phyloP scores from a whole-genome alignment of 345 rosid genomes.

The Eucalyptus curtisii region DNA sequence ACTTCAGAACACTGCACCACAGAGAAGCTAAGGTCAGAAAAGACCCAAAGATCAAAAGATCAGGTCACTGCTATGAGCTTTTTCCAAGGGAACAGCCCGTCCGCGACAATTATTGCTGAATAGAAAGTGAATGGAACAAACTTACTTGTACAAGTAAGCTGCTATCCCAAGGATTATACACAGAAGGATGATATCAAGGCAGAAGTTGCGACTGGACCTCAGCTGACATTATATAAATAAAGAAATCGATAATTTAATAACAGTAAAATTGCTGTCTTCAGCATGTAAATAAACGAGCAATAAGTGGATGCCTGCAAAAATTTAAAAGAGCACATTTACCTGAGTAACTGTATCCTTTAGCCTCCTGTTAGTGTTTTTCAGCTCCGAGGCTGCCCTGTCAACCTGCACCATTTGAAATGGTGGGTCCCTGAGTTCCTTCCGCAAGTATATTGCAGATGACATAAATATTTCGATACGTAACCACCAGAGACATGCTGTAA shows the following conservation, averaged over 20 bases:
- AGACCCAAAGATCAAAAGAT: background rate
- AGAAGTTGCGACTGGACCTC: conserved; percentile 88
- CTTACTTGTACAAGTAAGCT: conserved; percentile 88
- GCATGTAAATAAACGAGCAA: background rate
- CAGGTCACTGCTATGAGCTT: background rate
- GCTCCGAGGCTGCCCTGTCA: conserved; percentile 69
- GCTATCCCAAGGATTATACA: conserved; percentile 76
- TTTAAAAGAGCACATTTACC: conserved; percentile 19
- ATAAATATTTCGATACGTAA: background rate
- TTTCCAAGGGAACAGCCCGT: background rate
- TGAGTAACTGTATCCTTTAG: conserved; percentile 72
- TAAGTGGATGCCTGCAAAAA: background rate
- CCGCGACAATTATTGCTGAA: background rate
- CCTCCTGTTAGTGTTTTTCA: conserved; percentile 70
- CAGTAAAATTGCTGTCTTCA: background rate
- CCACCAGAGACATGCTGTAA: background rate
- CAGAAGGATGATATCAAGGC: conserved; percentile 76
- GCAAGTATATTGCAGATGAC: background rate
- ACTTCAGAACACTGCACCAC: background rate
- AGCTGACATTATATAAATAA: conserved; percentile 20
- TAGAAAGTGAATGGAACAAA: background rate
- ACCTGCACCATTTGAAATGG: conserved; percentile 28
- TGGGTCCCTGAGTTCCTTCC: background rate
- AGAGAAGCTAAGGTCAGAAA: background rate
- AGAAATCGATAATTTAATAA: background rate